Base-by-base conservation (phyloP, 2,329 filamentous ascomycete genomes). In the Exophiala phaeomuriformis region DNA sequence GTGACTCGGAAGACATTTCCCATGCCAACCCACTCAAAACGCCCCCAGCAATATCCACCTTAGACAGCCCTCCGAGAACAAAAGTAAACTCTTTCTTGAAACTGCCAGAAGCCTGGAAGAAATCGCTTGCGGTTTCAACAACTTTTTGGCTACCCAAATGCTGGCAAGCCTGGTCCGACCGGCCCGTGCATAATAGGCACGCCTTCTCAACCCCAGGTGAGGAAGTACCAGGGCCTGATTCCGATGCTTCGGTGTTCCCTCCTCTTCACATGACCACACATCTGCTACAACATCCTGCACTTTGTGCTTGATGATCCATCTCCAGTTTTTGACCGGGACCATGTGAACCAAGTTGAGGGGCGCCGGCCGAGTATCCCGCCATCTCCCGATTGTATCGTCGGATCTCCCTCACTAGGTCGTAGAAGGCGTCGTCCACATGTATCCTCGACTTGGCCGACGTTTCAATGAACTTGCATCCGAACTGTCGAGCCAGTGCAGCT, bases 381-480 rank as follows among this genome's bases (percentile, higher is more conserved):
- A 96, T 94, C 69, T 97, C 91, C 71, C 93, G 91, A 82, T 98
- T 97, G 76, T 95, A 97, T 74, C 89, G 86, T 74, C 93, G 84
- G 68, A 98, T 98, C 71, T 97, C 93, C 69, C 93, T 86, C 55
- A 98, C 93, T 64, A 97, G 90, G 69, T 97, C 90, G 80, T 91
- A 97, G 76, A 98, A 98, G 51, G 91, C 90, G 74, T 94, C 90
- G 74, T 98, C 93, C 66, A 98, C 93, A 69, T 97, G 96, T 77
- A 93, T 94, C 70, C 91, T 86, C 59, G 90, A 95, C 77, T 97
- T 98, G 63, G 93, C 93, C 40, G 93, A 98, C 8, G 93, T 97
- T 78, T 98, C 93, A 75, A 97, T 95, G 77, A 97, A 98, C 70
- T 93, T 94, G 85, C 93, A 98, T 68, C 84, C 85, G 72, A 98